phyloP scores from a whole-genome alignment of 2,329 filamentous ascomycete genomes.

The Fusarium clavum region DNA sequence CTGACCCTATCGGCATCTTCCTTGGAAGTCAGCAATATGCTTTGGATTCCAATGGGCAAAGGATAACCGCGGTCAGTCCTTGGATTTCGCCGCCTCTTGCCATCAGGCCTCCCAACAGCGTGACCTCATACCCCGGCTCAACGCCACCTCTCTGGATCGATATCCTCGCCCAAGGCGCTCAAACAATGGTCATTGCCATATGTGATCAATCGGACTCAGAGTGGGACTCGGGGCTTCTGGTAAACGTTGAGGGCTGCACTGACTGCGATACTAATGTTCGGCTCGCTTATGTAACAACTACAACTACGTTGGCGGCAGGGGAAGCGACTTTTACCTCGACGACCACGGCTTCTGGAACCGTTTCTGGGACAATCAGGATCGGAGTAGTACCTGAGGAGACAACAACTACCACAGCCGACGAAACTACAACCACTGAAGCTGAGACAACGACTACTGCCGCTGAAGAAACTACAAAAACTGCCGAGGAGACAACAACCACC shows the following conservation, averaged over 20 bases:
- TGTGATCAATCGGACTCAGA: conserved; percentile 15
- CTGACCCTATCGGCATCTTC: conserved; percentile 15
- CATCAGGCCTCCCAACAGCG: conserved; percentile 19
- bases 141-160: conserved; percentile 11
- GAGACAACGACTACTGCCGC: background rate
- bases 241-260: conserved; percentile 12
- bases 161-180: background rate
- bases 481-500: too few relatives aligned
- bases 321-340: conserved; percentile 15
- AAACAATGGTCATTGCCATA: conserved; percentile 19
- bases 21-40: background rate
- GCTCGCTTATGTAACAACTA: conserved; percentile 13
- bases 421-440: background rate
- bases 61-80: background rate
- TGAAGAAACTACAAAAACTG: background rate
- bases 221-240: conserved; percentile 15
- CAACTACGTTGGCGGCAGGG: background rate
- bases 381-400: background rate
- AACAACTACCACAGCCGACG: background rate
- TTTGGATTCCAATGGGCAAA: background rate
- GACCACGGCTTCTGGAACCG: conserved; percentile 23
- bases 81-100: background rate
- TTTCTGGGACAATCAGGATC: conserved; percentile 25
- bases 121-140: conserved; percentile 23
- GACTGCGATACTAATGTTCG: conserved; percentile 6